Evolutionary conservation across 2,329 filamentous ascomycete species (phyloP), one percentile per base, ranked within the genome.

Genomic region (Cladophialophora chaetospira): DNA sequence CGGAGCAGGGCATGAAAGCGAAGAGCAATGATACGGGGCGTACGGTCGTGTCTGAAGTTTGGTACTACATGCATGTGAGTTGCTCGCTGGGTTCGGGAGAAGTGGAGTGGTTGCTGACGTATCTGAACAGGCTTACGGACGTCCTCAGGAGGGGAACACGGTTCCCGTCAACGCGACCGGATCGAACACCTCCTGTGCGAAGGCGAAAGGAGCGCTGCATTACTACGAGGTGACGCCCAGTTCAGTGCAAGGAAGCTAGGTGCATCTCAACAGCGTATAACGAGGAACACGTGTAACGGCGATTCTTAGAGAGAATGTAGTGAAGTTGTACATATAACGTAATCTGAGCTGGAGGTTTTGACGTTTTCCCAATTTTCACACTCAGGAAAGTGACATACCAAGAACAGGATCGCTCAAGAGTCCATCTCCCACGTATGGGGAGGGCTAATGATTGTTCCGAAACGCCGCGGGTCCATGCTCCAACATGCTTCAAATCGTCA

Each of bases 31-130:
- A 88, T 64, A 79, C 74, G 54, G 84, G 85, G 1, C 72, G 73
- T 60, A 87, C 83, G 1, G 74, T 79, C 28, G 63, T 88, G 45
- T 79, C 69, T 57, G 85, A 88, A 75, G 76, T 85, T 10, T 88
- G 84, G 84, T 88, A 88, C 67, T 87, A 86, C 66, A 78, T 81
- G 69, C 79, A 87, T 82, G 50, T 77, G 40, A 62, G 60, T 62
- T 5, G 35, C 21, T 17, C 21, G 17, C 13, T 4, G n/a, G 6
- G 8, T 36, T 26, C 8, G n/a, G 5, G 5, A 13, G 5, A 17
- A 9, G 23, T n/a, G 10, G 33, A n/a, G 11, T 9, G 15, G 2
- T 26, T 50, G 23, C 47, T 50, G 28, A 50, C 23, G 21, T 2
- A 9, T 40, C n/a, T n/a, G n/a, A n/a, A n/a, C n/a, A 63, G 58